Conservation (phyloP, 192 early-diverging fungal genomes). For the Fimicolochytrium jonesii region DNA sequence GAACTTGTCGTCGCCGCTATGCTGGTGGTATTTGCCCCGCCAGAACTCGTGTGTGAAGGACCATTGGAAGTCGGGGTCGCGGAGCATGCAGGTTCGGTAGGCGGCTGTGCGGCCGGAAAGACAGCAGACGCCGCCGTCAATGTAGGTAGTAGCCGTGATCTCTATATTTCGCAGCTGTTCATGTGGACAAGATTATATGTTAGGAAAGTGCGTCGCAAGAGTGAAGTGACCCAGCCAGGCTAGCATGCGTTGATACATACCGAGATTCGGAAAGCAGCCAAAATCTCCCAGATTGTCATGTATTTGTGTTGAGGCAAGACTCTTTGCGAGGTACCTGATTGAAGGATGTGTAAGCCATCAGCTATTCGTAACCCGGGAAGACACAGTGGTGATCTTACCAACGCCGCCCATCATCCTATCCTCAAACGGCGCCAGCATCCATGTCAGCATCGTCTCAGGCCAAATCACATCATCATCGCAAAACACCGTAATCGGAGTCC, state of each 20-base stretch:
- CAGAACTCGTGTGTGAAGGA: conserved; percentile 69
- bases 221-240: not conserved
- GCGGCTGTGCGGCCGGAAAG: conserved; percentile 68
- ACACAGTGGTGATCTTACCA: conserved; percentile 28
- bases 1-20: conserved; percentile 73
- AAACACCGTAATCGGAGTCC: conserved; percentile 62
- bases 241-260: conserved; percentile 15
- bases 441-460: conserved; percentile 59
- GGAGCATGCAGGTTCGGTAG: conserved; percentile 63
- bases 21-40: conserved; percentile 67
- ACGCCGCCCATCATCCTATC: conserved; percentile 68
- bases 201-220: too few relatives aligned
- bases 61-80: conserved; percentile 69
- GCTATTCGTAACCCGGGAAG: too few relatives aligned
- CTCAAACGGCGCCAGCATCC: conserved; percentile 69
- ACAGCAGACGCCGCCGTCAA: conserved; percentile 72
- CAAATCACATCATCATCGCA: conserved; percentile 67
- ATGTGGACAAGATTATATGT: not conserved
- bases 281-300: conserved; percentile 68
- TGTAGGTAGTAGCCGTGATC: conserved; percentile 68
- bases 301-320: conserved; percentile 51
- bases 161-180: conserved; percentile 66
- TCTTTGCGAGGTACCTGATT: conserved; percentile 52
- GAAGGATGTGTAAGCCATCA: too few relatives aligned
- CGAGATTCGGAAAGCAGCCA: conserved; percentile 65